A percentile compares a stretch with the other conserved stretches of the same genome.
Conservation (phyloP, 768 basidiomycete species). For the Lentinula detonsa region DNA sequence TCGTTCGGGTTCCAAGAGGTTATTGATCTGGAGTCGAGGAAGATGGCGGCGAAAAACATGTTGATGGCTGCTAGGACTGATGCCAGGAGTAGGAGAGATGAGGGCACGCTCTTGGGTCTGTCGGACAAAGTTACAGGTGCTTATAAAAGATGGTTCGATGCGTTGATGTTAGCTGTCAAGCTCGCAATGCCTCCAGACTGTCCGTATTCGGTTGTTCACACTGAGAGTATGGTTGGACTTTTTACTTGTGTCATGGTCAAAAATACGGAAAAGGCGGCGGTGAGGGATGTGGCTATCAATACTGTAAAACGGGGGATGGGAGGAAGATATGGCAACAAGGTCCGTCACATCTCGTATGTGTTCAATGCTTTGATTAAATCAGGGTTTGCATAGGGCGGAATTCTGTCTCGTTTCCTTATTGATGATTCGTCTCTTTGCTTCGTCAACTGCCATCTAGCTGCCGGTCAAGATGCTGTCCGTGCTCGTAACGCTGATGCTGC, state of each 20-base stretch:
- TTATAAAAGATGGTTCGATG: conserved; percentile 88
- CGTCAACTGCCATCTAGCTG: conserved; percentile 97
- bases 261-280: conserved; percentile 47
- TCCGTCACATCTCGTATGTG: conserved; percentile 29
- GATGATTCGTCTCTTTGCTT: conserved; percentile 93
- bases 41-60: conserved; percentile 89
- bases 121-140: conserved; percentile 83
- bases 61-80: conserved; percentile 72
- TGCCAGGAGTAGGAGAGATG: conserved; percentile 30
- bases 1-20: conserved; percentile 95
- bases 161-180: conserved; percentile 65
- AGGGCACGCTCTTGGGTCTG: conserved; percentile 24
- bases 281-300: conserved; percentile 70
- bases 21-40: conserved; percentile 90
- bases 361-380: not conserved
- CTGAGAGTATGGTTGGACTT: conserved; percentile 81
- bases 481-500: conserved; percentile 85
- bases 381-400: conserved; percentile 60
- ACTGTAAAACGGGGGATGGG: conserved; percentile 91
- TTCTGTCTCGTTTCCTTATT: conserved; percentile 82
- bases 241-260: conserved; percentile 60
- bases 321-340: conserved; percentile 92
- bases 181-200: conserved; percentile 64
- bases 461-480: conserved; percentile 79
- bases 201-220: conserved; percentile 77